Evolutionary conservation across 139 green algal species (phyloP), one percentile per base, ranked within the genome.

Genomic region (Chlamydomonas sp.): DNA sequence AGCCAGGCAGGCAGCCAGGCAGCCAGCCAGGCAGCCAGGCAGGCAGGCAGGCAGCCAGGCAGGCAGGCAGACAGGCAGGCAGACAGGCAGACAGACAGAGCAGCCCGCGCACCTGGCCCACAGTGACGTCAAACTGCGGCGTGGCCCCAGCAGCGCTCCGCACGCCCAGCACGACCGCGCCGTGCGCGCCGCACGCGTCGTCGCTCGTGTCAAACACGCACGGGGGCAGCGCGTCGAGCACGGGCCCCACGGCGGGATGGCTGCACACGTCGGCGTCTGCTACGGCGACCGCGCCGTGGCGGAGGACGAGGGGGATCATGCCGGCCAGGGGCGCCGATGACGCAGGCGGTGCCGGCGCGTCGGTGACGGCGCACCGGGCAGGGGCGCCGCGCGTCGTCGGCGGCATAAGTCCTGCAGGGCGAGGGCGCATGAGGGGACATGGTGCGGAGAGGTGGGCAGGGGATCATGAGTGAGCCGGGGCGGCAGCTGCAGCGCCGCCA

Each of bases 161-260:
- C 26, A 85, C 31, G 50, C 79, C 71, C 57, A 90, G 84, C 62
- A 87, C 62, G 39, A 86, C 35, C 20, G 58, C 67, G 6, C 76
- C 71, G 1, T 58, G 2, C 0, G 10, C n/a, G 5, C 8, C 5
- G 59, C 59, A 24, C 8, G 59, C 4, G 24, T 6, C 13, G 33
- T 66, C 59, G 43, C 10, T 22, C 5, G 59, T 24, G 4, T 5
- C 8, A 33, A 39, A 43, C 5, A 33, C 59, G 6, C 16, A 13
- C 8, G 59, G 6, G n/a, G 59, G 59, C 33, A 66, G 33, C 6
- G 20, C 8, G 59, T 66, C 59, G 8, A 66, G 31, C 8, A 66
- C 6, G 31, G 43, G 31, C 5, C 59, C 59, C 6, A 37, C 5
- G 10, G 31, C 20, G 26, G 39, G n/a, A n/a, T n/a, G n/a, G n/a